Evolutionary conservation across 2,329 filamentous ascomycete genomes (phyloP).

Genomic region (Colletotrichum karsti): DNA sequence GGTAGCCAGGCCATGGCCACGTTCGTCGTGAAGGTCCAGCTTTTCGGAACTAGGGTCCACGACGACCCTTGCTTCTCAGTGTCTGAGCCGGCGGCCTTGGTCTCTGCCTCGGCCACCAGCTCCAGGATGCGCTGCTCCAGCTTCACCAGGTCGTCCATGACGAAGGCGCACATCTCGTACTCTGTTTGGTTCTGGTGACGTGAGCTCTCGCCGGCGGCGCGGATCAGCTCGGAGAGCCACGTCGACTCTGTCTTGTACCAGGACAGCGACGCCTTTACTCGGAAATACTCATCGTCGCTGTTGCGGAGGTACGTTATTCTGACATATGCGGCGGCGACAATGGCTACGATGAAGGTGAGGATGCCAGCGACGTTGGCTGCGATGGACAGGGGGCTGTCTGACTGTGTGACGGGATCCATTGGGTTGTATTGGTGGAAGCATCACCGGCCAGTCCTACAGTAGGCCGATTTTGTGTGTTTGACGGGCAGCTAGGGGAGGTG

Average conservation of each 20-base stretch:
- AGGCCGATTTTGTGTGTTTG: no score
- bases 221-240: conserved; percentile 53
- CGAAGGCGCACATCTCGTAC: conserved; percentile 56
- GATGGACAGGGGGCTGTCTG: conserved; percentile 54
- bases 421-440: no score
- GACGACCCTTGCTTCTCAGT: conserved; percentile 32
- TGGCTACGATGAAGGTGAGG: conserved; percentile 56
- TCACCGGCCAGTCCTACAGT: no score
- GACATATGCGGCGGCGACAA: conserved; percentile 51
- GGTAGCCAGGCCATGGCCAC: conserved; percentile 56
- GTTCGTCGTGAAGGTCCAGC: conserved; percentile 46
- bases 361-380: conserved; percentile 54
- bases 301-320: conserved; percentile 54
- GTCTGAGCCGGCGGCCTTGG: conserved; percentile 34
- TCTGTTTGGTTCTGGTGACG: conserved; percentile 40
- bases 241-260: conserved; percentile 60
- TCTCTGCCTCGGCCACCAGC: conserved; percentile 52
- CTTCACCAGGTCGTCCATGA: conserved; percentile 54
- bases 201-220: conserved; percentile 31
- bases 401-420: conserved; percentile 24
- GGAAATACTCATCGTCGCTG: conserved; percentile 56
- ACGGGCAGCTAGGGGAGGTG: no score
- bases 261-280: conserved; percentile 53
- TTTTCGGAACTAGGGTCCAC: conserved; percentile 48
- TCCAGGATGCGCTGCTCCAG: conserved; percentile 54